A percentile compares a stretch with the other conserved stretches of the same genome.
Evolutionary conservation across 139 green algal genomes (phyloP).

Genomic region (Chlamydomonas schloesseri): DNA sequence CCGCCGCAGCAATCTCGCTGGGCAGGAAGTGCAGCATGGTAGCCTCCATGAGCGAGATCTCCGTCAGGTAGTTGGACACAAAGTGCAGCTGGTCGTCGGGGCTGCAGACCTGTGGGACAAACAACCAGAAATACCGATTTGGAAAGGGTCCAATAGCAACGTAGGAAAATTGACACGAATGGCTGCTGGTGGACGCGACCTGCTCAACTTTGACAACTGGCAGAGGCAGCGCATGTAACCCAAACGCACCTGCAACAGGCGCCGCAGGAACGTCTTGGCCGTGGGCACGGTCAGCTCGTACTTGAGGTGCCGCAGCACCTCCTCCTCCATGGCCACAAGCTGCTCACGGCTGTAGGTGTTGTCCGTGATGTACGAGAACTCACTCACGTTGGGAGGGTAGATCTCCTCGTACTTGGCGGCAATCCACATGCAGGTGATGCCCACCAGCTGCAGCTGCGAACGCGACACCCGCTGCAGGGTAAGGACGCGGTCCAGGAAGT

Average conservation of each 20-base stretch:
- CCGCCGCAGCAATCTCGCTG: slow-evolving; percentile 82
- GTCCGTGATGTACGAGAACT: slow-evolving; percentile 98
- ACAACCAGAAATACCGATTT: too few species aligned
- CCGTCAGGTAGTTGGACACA: slow-evolving; percentile 89
- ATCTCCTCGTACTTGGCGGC: slow-evolving; percentile 99
- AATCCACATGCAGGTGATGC: slow-evolving; percentile 94
- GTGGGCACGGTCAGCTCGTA: slow-evolving; percentile 95
- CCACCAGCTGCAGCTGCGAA: slow-evolving; percentile 79
- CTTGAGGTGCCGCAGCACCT: slow-evolving; percentile 83
- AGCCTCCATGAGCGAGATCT: slow-evolving; percentile 94
- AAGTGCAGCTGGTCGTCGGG: slow-evolving; percentile 69
- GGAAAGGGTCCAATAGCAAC: too few species aligned
- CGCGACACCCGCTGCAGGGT: slow-evolving; percentile 65
- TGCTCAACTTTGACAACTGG: too few species aligned
- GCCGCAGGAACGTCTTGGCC: slow-evolving; percentile 92
- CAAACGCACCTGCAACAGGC: slow-evolving; percentile 57
- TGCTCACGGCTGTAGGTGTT: slow-evolving; percentile 95
- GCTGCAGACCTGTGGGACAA: slow-evolving; percentile 64
- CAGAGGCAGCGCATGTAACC: too few species aligned
- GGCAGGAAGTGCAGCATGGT: slow-evolving; percentile 83
- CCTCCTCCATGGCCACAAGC: slow-evolving; percentile 88
- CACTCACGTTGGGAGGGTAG: slow-evolving; percentile 91
- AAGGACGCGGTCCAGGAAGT: slow-evolving; percentile 94
- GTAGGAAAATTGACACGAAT: too few species aligned
- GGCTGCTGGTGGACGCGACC: too few species aligned